Conservation (phyloP, 139 green algal genomes). For the Edaphochlamys debaryana region DNA sequence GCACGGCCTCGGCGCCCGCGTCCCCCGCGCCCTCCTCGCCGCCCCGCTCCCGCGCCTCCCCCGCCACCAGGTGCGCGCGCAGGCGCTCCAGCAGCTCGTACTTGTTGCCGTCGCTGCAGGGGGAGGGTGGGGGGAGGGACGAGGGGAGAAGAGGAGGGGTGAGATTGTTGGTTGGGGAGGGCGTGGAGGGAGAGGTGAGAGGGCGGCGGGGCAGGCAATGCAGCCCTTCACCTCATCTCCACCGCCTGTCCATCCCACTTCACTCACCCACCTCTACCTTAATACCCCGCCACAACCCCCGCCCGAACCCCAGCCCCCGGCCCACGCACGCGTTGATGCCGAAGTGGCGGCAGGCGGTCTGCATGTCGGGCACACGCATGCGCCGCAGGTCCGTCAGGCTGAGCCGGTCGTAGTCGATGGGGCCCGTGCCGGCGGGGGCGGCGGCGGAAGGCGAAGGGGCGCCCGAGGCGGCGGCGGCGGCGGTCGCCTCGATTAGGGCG, state of each 20-base stretch:
- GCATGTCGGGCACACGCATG: conserved; percentile 40
- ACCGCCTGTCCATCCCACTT: background rate
- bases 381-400: conserved; percentile 4
- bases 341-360: conserved; percentile 2
- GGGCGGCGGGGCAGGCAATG: background rate
- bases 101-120: conserved; percentile 38
- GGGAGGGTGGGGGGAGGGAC: no score
- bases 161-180: no score
- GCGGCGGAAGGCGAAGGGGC: background rate
- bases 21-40: background rate
- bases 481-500: background rate
- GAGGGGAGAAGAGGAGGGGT: no score
- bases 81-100: conserved; percentile 53
- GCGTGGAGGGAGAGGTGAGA: background rate
- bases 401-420: conserved; percentile 4
- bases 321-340: conserved; percentile 20
- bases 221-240: background rate
- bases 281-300: no score
- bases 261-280: background rate
- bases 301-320: no score
- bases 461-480: background rate
- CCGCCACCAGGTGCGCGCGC: background rate
- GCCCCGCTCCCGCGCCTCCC: background rate
- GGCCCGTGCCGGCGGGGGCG: background rate
- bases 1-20: background rate